Evolutionary conservation across 345 rosid genomes (phyloP).

Genomic region (Bruguiera sexangula): DNA sequence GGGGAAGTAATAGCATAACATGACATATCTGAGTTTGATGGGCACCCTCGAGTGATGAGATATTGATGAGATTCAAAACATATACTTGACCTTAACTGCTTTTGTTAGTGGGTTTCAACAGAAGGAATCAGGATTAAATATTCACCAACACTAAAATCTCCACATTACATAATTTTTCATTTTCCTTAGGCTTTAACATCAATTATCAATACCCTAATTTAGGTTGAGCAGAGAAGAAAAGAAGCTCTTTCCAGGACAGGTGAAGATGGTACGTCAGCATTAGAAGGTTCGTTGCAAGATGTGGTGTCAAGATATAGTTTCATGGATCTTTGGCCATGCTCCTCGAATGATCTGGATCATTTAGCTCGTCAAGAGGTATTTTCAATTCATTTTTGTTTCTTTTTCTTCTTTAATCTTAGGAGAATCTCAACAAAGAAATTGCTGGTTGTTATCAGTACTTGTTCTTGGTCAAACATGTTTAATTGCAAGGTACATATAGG

Average conservation of each 20-base stretch:
- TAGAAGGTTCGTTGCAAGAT: slow-evolving; percentile 72
- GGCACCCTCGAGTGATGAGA: too few relatives aligned
- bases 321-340: slow-evolving; percentile 97
- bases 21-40: too few relatives aligned
- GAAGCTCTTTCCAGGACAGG: slow-evolving; percentile 75
- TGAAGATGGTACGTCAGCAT: slow-evolving; percentile 60
- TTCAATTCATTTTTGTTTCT: slow-evolving; percentile 2
- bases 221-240: slow-evolving; percentile 95
- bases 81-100: too few relatives aligned
- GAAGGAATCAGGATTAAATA: too few relatives aligned
- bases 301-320: slow-evolving; percentile 76
- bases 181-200: neutral
- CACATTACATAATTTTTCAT: neutral
- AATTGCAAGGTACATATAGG: too few relatives aligned
- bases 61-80: too few relatives aligned
- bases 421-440: too few relatives aligned
- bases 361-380: slow-evolving; percentile 88
- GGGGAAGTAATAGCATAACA: too few relatives aligned
- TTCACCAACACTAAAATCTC: too few relatives aligned
- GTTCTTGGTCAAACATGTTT: too few relatives aligned
- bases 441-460: too few relatives aligned
- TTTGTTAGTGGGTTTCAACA: too few relatives aligned
- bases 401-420: neutral
- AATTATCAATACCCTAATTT: slow-evolving; percentile 12
- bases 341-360: slow-evolving; percentile 78